Evolutionary conservation across 306 rosid species (phyloP).

Genomic region (Senna tora): DNA sequence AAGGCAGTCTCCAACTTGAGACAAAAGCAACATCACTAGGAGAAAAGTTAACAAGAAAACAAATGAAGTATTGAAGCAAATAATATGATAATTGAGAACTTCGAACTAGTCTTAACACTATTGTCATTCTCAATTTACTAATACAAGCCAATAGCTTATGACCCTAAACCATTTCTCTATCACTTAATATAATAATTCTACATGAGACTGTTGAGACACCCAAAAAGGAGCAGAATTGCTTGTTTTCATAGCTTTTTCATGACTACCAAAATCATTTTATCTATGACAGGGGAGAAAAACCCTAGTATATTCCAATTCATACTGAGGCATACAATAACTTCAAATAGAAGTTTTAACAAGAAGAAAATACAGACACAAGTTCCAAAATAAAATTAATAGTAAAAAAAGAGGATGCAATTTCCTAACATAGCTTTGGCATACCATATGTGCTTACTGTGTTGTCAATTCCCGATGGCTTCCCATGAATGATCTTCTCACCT

Average conservation of each 20-base stretch:
- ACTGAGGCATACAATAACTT: constrained; percentile 2
- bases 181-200: not conserved
- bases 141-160: constrained; percentile 13
- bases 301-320: not conserved
- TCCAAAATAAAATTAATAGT: not conserved
- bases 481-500: constrained; percentile 93
- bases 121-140: constrained; percentile 4
- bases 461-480: constrained; percentile 97
- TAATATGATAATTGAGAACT: not conserved
- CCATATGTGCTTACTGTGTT: constrained; percentile 90
- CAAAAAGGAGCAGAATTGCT: constrained; percentile 3
- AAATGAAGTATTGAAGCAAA: not conserved
- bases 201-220: constrained; percentile 11
- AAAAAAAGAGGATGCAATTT: constrained; percentile 12
- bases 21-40: not conserved
- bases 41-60: not conserved
- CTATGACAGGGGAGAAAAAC: not conserved
- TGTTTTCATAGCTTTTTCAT: constrained; percentile 1
- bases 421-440: constrained; percentile 38
- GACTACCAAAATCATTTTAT: constrained; percentile 9
- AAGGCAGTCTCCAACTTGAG: constrained; percentile 9
- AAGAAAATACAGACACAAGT: constrained; percentile 5
- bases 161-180: constrained; percentile 3
- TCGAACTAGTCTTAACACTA: constrained; percentile 14
- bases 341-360: constrained; percentile 1